phyloP scores from a whole-genome alignment of 176 grass and related monocot species.

The Typha latifolia region DNA sequence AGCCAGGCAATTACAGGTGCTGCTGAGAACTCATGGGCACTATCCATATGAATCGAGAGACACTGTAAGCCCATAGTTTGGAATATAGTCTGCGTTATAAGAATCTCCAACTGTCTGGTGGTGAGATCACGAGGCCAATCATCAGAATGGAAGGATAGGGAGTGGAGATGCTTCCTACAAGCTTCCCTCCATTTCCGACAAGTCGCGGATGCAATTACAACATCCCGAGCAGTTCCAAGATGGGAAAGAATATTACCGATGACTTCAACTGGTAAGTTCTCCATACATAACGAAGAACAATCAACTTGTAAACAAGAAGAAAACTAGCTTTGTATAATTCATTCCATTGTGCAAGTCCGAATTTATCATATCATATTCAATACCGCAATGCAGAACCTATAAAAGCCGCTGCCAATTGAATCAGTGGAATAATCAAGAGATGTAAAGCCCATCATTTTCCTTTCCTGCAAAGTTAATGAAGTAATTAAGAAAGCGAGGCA shows the following conservation, averaged over 20 bases:
- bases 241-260: conserved; percentile 92
- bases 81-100: conserved; percentile 93
- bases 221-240: conserved; percentile 55
- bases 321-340: conserved; percentile 1
- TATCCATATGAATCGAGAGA: conserved; percentile 79
- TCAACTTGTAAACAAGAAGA: neutral
- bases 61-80: conserved; percentile 74
- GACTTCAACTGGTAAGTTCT: conserved; percentile 79
- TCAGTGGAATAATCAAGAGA: neutral
- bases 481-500: neutral
- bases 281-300: conserved; percentile 34
- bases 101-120: conserved; percentile 70
- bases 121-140: conserved; percentile 68
- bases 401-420: neutral
- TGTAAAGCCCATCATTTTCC: conserved; percentile 8
- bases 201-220: conserved; percentile 62
- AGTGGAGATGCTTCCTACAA: conserved; percentile 67
- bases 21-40: conserved; percentile 70
- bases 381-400: neutral
- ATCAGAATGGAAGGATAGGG: conserved; percentile 64
- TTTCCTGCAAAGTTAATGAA: conserved; percentile 19
- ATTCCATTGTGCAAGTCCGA: conserved; percentile 8
- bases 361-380: conserved; percentile 1
- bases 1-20: conserved; percentile 95
- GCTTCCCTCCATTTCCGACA: conserved; percentile 81